phyloP scores from a whole-genome alignment of 1,139 yeast genomes.

The Candida anutae region DNA sequence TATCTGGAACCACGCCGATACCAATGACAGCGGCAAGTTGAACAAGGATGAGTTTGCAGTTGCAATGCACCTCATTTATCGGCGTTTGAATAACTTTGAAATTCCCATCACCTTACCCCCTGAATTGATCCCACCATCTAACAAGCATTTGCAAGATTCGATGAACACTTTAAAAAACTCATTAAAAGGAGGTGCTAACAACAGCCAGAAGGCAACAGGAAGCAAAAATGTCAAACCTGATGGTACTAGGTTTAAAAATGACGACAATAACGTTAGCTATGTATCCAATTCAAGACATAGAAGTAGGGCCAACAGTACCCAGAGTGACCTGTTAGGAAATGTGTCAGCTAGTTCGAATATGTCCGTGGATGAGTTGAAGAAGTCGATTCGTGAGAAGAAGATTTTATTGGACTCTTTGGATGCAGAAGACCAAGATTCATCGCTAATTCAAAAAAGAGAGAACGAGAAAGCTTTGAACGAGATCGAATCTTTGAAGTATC shows the following conservation, averaged over 20 bases:
- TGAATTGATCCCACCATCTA: conserved; percentile 74
- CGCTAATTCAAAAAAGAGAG: conserved; percentile 11
- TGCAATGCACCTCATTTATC: conserved; percentile 76
- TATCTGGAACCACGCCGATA: conserved; percentile 80
- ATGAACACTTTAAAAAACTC: conserved; percentile 36
- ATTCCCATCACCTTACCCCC: conserved; percentile 69
- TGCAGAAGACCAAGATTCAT: conserved; percentile 51
- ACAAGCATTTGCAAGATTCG: conserved; percentile 45
- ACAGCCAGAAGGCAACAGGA: conserved; percentile 32
- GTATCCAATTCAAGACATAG: conserved; percentile 63
- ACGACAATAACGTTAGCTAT: conserved; percentile 56
- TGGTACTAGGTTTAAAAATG: conserved; percentile 61
- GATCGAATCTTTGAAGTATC: conserved; percentile 56
- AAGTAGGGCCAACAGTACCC: conserved; percentile 16
- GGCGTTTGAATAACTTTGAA: conserved; percentile 65
- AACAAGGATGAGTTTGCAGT: conserved; percentile 76
- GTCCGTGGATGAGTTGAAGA: conserved; percentile 47
- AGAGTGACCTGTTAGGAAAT: conserved; percentile 4
- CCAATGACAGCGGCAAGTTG: conserved; percentile 62
- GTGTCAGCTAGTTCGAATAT: conserved; percentile 18
- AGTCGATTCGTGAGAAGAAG: conserved; percentile 60
- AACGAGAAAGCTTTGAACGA: conserved; percentile 31
- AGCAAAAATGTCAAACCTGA: conserved; percentile 28
- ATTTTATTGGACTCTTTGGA: conserved; percentile 67
- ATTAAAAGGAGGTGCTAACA: conserved; percentile 30